phyloP scores from a whole-genome alignment of 768 basidiomycete species.

The Tylopilus plumbeoviolaceoides region DNA sequence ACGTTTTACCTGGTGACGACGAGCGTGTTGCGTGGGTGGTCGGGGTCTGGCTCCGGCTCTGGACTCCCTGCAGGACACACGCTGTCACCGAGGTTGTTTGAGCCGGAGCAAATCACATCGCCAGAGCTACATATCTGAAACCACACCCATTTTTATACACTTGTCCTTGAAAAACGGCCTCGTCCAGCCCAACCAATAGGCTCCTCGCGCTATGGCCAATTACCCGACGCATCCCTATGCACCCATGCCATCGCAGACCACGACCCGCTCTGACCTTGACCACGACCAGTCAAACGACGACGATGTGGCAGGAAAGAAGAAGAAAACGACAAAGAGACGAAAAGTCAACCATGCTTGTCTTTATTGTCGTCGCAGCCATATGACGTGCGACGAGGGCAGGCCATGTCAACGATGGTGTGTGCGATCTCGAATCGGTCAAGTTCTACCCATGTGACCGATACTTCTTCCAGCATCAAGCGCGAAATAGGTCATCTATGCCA shows the following conservation, averaged over 20 bases:
- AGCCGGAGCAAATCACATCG: constrained; percentile 20
- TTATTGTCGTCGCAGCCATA: constrained; percentile 89
- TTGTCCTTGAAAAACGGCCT: constrained; percentile 12
- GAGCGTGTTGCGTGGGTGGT: constrained; percentile 16
- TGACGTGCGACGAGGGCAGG: constrained; percentile 86
- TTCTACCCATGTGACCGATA: constrained; percentile 2
- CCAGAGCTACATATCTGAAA: constrained; percentile 21
- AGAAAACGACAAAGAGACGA: constrained; percentile 55
- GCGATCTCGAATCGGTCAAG: constrained; percentile 9
- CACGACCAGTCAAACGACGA: constrained; percentile 32
- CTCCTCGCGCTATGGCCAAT: constrained; percentile 21
- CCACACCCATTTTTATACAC: constrained; percentile 22
- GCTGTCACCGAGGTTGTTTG: constrained; percentile 20
- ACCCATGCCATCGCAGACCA: constrained; percentile 15
- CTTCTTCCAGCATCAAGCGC: constrained; percentile 75
- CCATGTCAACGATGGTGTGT: constrained; percentile 92
- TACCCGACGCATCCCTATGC: constrained; percentile 28
- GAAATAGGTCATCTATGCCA: constrained; percentile 95
- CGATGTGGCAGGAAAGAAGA: constrained; percentile 35
- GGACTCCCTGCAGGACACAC: constrained; percentile 9
- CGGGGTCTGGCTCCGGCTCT: constrained; percentile 17
- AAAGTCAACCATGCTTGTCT: constrained; percentile 93
- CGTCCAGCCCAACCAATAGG: constrained; percentile 7
- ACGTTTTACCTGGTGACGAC: not conserved
- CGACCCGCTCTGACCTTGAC: constrained; percentile 19